phyloP scores from a whole-genome alignment of 2,329 filamentous ascomycete species.

The Colletotrichum simmondsii region DNA sequence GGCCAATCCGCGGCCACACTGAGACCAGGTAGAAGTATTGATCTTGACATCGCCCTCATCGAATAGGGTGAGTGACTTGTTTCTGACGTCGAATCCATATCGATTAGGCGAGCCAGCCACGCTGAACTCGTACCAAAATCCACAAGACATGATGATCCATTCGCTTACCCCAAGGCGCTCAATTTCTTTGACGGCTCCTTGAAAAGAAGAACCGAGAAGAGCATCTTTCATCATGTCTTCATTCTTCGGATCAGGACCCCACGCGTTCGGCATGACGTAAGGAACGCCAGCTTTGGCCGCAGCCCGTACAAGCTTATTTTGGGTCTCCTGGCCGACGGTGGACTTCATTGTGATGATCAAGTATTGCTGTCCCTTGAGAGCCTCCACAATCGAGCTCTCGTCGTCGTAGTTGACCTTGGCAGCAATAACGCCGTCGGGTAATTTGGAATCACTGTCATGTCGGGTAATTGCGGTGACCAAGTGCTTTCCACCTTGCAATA shows the following conservation, averaged over 20 bases:
- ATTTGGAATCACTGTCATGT: slow-evolving; percentile 48
- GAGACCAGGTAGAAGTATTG: slow-evolving; percentile 68
- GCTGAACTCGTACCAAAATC: slow-evolving; percentile 66
- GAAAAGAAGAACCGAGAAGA: slow-evolving; percentile 19
- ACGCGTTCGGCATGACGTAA: slow-evolving; percentile 64
- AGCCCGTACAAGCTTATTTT: slow-evolving; percentile 58
- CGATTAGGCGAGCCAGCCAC: slow-evolving; percentile 43
- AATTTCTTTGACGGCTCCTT: slow-evolving; percentile 47
- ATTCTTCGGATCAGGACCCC: slow-evolving; percentile 43
- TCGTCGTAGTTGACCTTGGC: slow-evolving; percentile 57
- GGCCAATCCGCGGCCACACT: slow-evolving; percentile 58
- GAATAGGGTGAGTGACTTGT: slow-evolving; percentile 55
- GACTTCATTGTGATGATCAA: slow-evolving; percentile 61
- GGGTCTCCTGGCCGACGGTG: slow-evolving; percentile 51
- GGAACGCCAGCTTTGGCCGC: slow-evolving; percentile 61
- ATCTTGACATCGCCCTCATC: slow-evolving; percentile 68
- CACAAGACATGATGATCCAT: slow-evolving; percentile 51
- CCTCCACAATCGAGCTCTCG: slow-evolving; percentile 53
- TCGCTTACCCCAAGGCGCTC: slow-evolving; percentile 45
- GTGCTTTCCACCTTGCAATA: slow-evolving; percentile 62
- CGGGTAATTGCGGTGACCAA: slow-evolving; percentile 64
- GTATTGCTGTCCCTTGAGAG: slow-evolving; percentile 64
- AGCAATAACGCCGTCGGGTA: slow-evolving; percentile 56
- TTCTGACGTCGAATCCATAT: slow-evolving; percentile 62
- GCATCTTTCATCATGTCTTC: background rate